A percentile compares a stretch with the other conserved stretches of the same genome.
Evolutionary conservation across 192 early-diverging fungal genomes (phyloP).

Genomic region (Coemansia sp.): DNA sequence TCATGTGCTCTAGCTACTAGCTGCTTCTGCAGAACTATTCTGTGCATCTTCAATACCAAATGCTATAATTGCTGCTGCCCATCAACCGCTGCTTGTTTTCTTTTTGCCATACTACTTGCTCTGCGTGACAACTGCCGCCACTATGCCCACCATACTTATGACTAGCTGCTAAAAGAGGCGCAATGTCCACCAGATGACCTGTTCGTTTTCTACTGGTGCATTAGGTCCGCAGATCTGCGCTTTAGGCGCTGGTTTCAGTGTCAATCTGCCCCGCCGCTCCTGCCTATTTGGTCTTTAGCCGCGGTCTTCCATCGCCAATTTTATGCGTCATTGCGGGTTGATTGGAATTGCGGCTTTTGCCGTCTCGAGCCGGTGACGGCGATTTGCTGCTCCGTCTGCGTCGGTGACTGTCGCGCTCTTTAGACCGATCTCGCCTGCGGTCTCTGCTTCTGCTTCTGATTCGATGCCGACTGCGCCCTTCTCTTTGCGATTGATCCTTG

Average conservation of each 20-base stretch:
- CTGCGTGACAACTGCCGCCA: not conserved
- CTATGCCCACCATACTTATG: no score
- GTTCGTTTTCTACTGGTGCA: conserved; percentile 11
- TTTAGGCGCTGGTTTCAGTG: not conserved
- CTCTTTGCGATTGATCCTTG: not conserved
- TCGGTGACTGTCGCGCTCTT: conserved; percentile 9
- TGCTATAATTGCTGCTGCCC: no score
- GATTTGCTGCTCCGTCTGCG: conserved; percentile 18
- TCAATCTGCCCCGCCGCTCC: not conserved
- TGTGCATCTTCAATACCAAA: no score
- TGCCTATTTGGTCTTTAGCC: not conserved
- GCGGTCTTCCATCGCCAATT: not conserved
- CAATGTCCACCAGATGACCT: not conserved
- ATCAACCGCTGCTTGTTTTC: no score
- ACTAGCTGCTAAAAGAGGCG: not conserved
- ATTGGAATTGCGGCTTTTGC: conserved; percentile 4
- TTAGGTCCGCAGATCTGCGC: conserved; percentile 6
- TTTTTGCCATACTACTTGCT: not conserved
- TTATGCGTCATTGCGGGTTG: not conserved
- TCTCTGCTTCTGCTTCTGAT: not conserved
- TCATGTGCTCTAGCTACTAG: not conserved
- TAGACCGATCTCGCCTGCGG: not conserved
- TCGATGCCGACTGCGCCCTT: not conserved
- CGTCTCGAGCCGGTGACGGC: conserved; percentile 2
- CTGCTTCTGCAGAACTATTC: not conserved